Evolutionary conservation across 805 yeast genomes (phyloP).

Genomic region (Jamesozyma hellenica): DNA sequence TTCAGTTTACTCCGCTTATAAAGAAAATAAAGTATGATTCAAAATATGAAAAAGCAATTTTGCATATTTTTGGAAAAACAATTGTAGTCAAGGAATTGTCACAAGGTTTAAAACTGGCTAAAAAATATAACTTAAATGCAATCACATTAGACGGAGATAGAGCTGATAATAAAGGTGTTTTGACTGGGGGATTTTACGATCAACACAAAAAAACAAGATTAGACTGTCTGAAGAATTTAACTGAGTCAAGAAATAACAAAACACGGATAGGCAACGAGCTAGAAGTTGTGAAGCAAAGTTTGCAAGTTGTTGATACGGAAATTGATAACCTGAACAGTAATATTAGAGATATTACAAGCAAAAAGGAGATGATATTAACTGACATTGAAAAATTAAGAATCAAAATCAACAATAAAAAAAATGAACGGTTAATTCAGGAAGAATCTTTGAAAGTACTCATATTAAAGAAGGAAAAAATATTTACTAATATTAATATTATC

Average conservation of each 20-base stretch:
- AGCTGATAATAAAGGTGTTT: conserved; percentile 71
- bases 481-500: conserved; percentile 29
- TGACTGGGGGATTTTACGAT: conserved; percentile 83
- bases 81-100: conserved; percentile 65
- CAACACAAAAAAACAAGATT: conserved; percentile 50
- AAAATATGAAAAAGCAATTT: conserved; percentile 53
- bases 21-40: conserved; percentile 58
- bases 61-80: conserved; percentile 72
- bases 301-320: conserved; percentile 40
- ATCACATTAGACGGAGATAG: conserved; percentile 90
- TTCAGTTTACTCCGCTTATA: conserved; percentile 59
- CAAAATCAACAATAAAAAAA: conserved; percentile 33
- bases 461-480: conserved; percentile 30
- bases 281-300: conserved; percentile 31
- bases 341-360: conserved; percentile 26
- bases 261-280: conserved; percentile 30
- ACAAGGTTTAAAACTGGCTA: conserved; percentile 58
- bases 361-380: conserved; percentile 36
- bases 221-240: conserved; percentile 53
- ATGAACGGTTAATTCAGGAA: conserved; percentile 34
- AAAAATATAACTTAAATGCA: conserved; percentile 51
- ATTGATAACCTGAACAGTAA: conserved; percentile 43
- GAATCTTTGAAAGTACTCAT: conserved; percentile 35
- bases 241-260: conserved; percentile 34
- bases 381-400: conserved; percentile 37